Evolutionary conservation across 108 stramenopile species (phyloP).

Genomic region (Poteriospumella lacustris): DNA sequence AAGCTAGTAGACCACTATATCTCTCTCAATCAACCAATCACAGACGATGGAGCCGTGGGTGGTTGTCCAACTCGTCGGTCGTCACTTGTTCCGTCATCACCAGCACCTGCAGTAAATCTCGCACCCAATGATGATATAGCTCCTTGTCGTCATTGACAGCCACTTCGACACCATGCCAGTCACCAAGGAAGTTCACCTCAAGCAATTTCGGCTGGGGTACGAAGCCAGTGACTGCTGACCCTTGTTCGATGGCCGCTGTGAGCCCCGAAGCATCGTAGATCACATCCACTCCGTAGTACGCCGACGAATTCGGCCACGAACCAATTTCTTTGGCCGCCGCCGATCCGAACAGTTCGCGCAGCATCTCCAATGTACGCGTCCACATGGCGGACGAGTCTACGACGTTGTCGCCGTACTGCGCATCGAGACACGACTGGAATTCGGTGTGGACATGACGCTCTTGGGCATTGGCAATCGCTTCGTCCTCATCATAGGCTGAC

Average conservation of each 20-base stretch:
- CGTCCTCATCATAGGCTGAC: conserved; percentile 1
- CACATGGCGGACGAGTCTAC: background rate
- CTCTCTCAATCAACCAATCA: no score
- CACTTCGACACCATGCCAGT: background rate
- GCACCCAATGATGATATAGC: background rate
- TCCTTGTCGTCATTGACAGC: background rate
- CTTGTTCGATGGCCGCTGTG: background rate
- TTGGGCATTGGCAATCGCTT: background rate
- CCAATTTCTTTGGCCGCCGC: background rate
- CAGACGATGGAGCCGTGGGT: no score
- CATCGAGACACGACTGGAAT: background rate
- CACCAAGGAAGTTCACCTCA: conserved; percentile 12
- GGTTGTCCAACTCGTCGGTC: no score
- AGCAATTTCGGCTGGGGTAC: background rate
- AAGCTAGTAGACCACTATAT: no score
- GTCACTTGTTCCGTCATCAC: no score
- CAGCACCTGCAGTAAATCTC: background rate
- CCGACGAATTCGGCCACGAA: background rate
- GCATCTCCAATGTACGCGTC: background rate
- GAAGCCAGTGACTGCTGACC: no score
- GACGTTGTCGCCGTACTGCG: background rate
- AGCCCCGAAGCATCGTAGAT: background rate
- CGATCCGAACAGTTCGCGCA: background rate
- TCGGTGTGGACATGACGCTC: background rate
- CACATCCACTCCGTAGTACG: background rate